Evolutionary conservation across 306 rosid genomes (phyloP).

Genomic region (Sesbania bispinosa): DNA sequence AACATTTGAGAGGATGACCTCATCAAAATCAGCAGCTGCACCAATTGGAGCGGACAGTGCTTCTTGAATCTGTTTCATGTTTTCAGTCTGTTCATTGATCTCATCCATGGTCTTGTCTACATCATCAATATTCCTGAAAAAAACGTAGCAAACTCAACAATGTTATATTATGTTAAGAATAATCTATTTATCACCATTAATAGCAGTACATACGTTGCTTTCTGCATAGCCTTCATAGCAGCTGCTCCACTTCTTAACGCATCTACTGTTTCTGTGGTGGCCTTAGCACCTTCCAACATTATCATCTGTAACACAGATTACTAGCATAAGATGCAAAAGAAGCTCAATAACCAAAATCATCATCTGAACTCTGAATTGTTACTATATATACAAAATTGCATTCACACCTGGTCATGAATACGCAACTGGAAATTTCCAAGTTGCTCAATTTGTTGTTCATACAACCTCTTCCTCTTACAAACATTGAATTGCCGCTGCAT

Average conservation of each 20-base stretch:
- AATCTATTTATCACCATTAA: not conserved
- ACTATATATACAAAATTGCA: not conserved
- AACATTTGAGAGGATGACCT: constrained; percentile 47
- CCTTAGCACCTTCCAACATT: constrained; percentile 97
- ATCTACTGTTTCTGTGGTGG: constrained; percentile 98
- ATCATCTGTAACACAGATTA: constrained; percentile 64
- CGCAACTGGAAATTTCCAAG: constrained; percentile 98
- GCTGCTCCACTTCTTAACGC: constrained; percentile 94
- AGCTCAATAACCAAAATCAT: not conserved
- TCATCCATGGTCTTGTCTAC: constrained; percentile 99
- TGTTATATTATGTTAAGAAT: not conserved
- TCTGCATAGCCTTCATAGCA: constrained; percentile 99
- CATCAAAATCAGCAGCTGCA: constrained; percentile 88
- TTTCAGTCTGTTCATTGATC: constrained; percentile 97
- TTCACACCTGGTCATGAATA: constrained; percentile 86
- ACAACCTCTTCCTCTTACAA: constrained; percentile 91
- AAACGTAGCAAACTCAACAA: not conserved
- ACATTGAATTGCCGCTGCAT: constrained; percentile 93
- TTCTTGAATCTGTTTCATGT: constrained; percentile 97
- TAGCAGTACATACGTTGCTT: constrained; percentile 68
- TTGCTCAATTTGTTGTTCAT: constrained; percentile 95
- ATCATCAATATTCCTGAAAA: constrained; percentile 82
- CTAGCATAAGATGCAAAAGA: constrained; percentile 22
- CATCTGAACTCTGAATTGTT: not conserved
- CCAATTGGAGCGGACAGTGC: constrained; percentile 92